These are phyloP conservation scores for Guyanaporus albipodus DNA, from an alignment of 768 basidiomycete species.

Conservation along the genomic window DNA sequence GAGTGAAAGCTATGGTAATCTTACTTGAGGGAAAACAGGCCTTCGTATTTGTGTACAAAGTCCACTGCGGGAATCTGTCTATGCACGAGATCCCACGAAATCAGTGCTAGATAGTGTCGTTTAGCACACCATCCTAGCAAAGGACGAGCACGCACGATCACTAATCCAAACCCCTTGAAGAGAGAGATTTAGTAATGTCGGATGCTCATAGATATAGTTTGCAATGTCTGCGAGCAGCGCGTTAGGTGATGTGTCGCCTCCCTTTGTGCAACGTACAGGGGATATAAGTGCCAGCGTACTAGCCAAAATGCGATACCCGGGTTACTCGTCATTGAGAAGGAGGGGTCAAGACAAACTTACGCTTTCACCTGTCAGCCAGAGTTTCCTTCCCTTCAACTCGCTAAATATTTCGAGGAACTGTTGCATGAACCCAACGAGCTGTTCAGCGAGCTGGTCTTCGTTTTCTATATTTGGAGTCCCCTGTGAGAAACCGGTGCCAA, in stretches of 20 bases:
- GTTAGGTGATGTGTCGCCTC: not conserved
- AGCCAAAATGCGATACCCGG: not conserved
- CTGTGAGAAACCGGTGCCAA: conserved; percentile 76
- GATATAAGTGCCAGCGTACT: conserved; percentile 75
- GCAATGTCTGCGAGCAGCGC: conserved; percentile 53
- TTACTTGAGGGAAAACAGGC: conserved; percentile 71
- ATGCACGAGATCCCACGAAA: conserved; percentile 64
- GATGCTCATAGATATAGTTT: conserved; percentile 65
- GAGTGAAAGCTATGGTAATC: conserved; percentile 14
- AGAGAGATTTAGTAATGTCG: conserved; percentile 47
- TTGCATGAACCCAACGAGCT: conserved; percentile 55
- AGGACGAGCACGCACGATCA: conserved; percentile 50
- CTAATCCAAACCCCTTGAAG: conserved; percentile 70
- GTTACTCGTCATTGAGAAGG: too few relatives aligned
- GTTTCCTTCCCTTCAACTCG: conserved; percentile 68
- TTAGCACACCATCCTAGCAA: not conserved
- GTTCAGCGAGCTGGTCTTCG: conserved; percentile 54
- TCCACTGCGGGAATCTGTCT: conserved; percentile 66
- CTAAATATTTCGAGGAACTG: conserved; percentile 75
- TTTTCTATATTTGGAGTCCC: conserved; percentile 60
- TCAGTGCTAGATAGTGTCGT: conserved; percentile 36
- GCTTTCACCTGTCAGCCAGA: conserved; percentile 72
- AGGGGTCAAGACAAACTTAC: conserved; percentile 43
- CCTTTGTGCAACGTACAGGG: conserved; percentile 39
- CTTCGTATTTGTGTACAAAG: conserved; percentile 69